Conservation (phyloP, 495 filamentous ascomycete species). For the Penicillium mononematosum region DNA sequence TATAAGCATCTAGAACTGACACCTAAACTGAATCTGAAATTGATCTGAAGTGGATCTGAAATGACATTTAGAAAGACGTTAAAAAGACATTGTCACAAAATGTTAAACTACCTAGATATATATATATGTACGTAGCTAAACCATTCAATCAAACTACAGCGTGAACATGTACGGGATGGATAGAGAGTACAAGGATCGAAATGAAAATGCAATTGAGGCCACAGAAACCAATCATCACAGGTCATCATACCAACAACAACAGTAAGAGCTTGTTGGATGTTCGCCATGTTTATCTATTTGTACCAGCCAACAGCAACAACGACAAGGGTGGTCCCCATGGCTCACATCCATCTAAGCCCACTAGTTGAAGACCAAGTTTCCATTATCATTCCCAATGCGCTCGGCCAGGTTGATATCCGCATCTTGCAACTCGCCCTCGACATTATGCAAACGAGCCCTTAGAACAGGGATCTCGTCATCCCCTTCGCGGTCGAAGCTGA, state of each 20-base stretch:
- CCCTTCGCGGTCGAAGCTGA: constrained; percentile 43
- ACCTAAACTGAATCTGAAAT: no score
- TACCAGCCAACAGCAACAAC: not conserved
- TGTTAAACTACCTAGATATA: no score
- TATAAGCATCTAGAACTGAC: no score
- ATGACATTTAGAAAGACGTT: no score
- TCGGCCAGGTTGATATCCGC: constrained; percentile 46
- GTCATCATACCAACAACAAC: not conserved
- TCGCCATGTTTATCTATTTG: not conserved
- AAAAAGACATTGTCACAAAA: no score
- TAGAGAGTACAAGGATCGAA: not conserved
- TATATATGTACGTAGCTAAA: no score
- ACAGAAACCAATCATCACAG: not conserved
- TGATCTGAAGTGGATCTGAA: no score
- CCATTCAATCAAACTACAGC: no score
- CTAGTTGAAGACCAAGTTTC: constrained; percentile 30
- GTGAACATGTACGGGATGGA: not conserved
- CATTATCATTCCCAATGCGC: constrained; percentile 41
- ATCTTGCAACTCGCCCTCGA: constrained; percentile 22
- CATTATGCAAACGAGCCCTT: constrained; percentile 30
- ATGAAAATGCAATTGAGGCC: not conserved
- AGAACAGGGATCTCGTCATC: constrained; percentile 39
- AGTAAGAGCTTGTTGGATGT: not conserved
- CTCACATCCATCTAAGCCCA: not conserved
- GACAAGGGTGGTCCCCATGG: no score